Evolutionary conservation across 352 stramenopile genomes (phyloP).

Genomic region (Phytophthora meadii): DNA sequence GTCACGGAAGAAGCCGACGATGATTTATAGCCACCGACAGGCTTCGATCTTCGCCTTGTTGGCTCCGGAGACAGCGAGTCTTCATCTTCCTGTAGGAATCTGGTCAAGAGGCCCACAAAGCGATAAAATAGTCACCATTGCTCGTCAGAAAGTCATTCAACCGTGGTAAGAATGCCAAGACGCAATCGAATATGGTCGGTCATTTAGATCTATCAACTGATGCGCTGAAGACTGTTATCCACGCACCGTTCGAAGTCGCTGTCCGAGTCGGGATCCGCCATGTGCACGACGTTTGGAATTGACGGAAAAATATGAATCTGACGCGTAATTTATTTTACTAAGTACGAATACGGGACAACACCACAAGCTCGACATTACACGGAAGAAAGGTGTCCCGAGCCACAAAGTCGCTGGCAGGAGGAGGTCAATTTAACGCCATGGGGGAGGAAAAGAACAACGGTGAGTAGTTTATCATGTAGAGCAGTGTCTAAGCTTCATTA

Average conservation of each 20-base stretch:
- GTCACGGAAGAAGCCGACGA: slow-evolving; percentile 52
- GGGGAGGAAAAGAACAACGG: slow-evolving; percentile 53
- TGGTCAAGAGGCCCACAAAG: slow-evolving; percentile 23
- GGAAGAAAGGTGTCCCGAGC: not conserved
- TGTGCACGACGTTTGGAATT: slow-evolving; percentile 10
- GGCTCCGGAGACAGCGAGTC: slow-evolving; percentile 54
- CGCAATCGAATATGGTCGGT: not conserved
- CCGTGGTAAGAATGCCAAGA: slow-evolving; percentile 2
- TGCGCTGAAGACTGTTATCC: not conserved
- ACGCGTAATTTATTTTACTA: slow-evolving; percentile 7
- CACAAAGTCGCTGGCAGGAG: slow-evolving; percentile 3
- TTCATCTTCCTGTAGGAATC: slow-evolving; percentile 68
- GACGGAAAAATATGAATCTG: slow-evolving; percentile 24
- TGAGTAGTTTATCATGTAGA: slow-evolving; percentile 14
- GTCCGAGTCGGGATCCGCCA: slow-evolving; percentile 56
- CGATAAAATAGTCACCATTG: slow-evolving; percentile 14
- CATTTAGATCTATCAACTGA: not conserved
- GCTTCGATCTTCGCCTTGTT: slow-evolving; percentile 15
- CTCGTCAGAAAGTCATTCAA: slow-evolving; percentile 10
- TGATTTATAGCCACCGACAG: slow-evolving; percentile 5
- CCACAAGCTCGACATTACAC: not conserved
- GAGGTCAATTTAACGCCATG: slow-evolving; percentile 33
- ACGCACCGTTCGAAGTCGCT: slow-evolving; percentile 70
- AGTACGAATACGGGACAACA: slow-evolving; percentile 26
- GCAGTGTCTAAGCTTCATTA: not conserved